phyloP scores from a whole-genome alignment of 768 basidiomycete species.

The Nidula microcarpa region DNA sequence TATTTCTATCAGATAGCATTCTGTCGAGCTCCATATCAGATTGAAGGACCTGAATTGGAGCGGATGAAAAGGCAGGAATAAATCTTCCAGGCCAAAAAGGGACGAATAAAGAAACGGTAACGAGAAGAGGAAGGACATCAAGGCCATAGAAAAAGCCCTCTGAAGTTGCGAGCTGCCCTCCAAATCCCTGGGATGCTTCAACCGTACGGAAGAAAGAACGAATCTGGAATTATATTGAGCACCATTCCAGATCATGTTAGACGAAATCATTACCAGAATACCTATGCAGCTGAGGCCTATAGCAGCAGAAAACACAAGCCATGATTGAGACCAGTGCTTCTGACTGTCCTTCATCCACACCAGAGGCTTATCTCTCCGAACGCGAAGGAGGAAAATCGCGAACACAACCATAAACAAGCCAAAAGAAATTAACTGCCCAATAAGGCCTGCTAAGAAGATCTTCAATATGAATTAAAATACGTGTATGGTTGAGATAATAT shows the following conservation, averaged over 20 bases:
- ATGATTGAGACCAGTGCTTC: conserved; percentile 49
- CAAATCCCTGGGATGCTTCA: conserved; percentile 63
- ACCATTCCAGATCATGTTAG: background rate
- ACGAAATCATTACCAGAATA: conserved; percentile 46
- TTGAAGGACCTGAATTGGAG: too few relatives aligned
- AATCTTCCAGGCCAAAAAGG: conserved; percentile 67
- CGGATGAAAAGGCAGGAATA: too few relatives aligned
- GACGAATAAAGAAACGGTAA: conserved; percentile 53
- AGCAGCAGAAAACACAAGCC: conserved; percentile 54
- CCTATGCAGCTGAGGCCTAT: conserved; percentile 56
- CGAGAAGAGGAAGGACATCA: conserved; percentile 60
- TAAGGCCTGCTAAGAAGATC: conserved; percentile 57
- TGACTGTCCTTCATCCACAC: conserved; percentile 35
- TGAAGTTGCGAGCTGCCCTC: conserved; percentile 50
- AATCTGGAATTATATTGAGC: conserved; percentile 30
- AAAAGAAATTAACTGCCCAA: conserved; percentile 53
- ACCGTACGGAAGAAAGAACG: conserved; percentile 59
- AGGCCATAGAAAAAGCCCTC: conserved; percentile 66
- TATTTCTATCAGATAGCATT: too few relatives aligned
- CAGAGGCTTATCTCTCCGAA: conserved; percentile 35
- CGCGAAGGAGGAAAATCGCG: conserved; percentile 43
- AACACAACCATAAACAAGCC: conserved; percentile 42
- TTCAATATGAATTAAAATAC: conserved; percentile 9
- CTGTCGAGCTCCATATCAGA: too few relatives aligned
- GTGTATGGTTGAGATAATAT: background rate